Evolutionary conservation across 768 basidiomycete genomes (phyloP), one percentile per base, ranked within the genome.

Genomic region (Chalciporus piperatus): DNA sequence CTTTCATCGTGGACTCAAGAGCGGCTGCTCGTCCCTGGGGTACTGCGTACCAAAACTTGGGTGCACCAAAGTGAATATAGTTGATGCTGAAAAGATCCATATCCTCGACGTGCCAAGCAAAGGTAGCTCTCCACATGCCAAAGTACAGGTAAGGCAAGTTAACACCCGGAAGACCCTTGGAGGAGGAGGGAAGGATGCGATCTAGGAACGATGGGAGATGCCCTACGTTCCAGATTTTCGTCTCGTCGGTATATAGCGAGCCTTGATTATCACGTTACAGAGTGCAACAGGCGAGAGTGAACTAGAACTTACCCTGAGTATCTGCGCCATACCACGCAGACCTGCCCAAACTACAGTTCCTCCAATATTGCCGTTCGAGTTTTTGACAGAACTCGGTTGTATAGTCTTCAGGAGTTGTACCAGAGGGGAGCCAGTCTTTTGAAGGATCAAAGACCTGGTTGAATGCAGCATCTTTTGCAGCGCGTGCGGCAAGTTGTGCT

Each of bases 11-110:
- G 35, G 85, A 78, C 67, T 98, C 97, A n/a, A 99, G 79, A 11
- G 85, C 83, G 13, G 73, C 71, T 0, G 93, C 84, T 51, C 92
- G 81, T 16, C 78, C 87, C 68, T 97, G 95, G 3, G 97, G 97
- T 16, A 98, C 78, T 2, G 94, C 87, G 68, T 98, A 98, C 97
- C 97, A 99, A 63, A 89, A 88, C 60, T 92, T 98, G 2, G 95
- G 94, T 0, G 95, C 94, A 0, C 97, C 97, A 59, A 98, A 98
- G 69, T 99, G 97, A 49, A 99, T 92, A 67, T 94, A 98, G 66
- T 99, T 99, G 73, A 99, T 98, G 50, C 92, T 95, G 71, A 96
- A 98, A 1, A 99, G 78, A 64, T 99, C 97, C 91, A 98, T 97
- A 69, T 99, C 97, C 70, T 99, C 97, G 43, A 99, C 97, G 61